These are phyloP conservation scores for Lathyrus tuberosus DNA, from an alignment of 306 rosid species.

Conservation along the genomic window DNA sequence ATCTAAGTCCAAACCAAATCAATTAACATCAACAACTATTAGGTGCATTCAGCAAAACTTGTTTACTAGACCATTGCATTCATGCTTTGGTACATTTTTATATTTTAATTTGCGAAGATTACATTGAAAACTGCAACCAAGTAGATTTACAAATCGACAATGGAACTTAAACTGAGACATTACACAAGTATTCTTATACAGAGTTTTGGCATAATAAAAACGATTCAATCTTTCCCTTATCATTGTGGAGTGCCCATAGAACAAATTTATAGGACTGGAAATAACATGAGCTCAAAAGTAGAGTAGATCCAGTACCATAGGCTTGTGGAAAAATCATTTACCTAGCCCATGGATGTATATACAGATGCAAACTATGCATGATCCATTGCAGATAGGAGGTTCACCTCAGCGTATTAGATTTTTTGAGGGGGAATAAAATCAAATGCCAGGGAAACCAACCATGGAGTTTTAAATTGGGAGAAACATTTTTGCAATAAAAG, in stretches of 20 bases:
- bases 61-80: conserved; percentile 22
- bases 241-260: not conserved
- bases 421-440: not conserved
- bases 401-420: not conserved
- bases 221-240: conserved; percentile 17
- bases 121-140: conserved; percentile 21
- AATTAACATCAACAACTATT: not conserved
- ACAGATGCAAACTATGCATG: conserved; percentile 1
- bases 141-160: not conserved
- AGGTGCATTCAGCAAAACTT: conserved; percentile 15
- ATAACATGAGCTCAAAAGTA: not conserved
- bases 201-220: not conserved
- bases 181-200: conserved; percentile 7
- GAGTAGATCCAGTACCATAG: not conserved
- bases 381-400: not conserved
- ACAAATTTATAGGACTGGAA: not conserved
- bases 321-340: not conserved
- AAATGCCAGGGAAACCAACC: conserved; percentile 3
- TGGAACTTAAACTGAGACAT: conserved; percentile 4
- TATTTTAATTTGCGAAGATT: conserved; percentile 5
- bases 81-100: conserved; percentile 20
- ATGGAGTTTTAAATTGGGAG: not conserved
- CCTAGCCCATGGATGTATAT: conserved; percentile 1
- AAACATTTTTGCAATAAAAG: conserved; percentile 17
- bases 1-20: conserved; percentile 12